These are phyloP conservation scores for Backusella liffmaniae DNA, from an alignment of 192 early-diverging fungal genomes.

Conservation along the genomic window DNA sequence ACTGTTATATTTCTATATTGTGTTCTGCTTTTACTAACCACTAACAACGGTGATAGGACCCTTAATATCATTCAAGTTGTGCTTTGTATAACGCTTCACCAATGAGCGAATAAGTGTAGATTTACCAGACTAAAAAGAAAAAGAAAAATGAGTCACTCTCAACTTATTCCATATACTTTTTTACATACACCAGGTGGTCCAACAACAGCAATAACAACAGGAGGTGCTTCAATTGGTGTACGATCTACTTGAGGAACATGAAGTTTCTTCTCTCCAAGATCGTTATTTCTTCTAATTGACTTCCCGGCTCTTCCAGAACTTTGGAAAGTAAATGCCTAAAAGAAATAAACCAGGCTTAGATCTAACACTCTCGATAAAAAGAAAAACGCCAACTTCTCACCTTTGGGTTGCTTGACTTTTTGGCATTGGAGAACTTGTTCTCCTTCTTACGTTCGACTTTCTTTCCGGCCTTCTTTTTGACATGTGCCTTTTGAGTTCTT, in stretches of 20 bases:
- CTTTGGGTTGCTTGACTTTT: constrained; percentile 88
- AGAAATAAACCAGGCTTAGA: background rate
- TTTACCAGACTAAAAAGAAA: constrained; percentile 75
- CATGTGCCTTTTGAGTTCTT: constrained; percentile 79
- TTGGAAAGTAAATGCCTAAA: constrained; percentile 71
- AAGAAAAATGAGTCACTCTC: background rate
- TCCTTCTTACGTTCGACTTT: constrained; percentile 78
- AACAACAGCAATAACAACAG: constrained; percentile 92
- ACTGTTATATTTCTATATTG: background rate
- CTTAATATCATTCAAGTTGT: constrained; percentile 86
- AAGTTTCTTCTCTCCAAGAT: constrained; percentile 85
- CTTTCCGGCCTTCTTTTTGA: constrained; percentile 79
- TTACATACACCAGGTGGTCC: constrained; percentile 82
- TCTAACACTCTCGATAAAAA: background rate
- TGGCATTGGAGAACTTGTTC: constrained; percentile 72
- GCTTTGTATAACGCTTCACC: constrained; percentile 93
- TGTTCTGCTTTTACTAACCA: constrained; percentile 42
- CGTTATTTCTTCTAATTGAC: constrained; percentile 77
- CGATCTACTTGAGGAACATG: constrained; percentile 97
- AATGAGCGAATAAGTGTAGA: constrained; percentile 96
- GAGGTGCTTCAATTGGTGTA: constrained; percentile 87
- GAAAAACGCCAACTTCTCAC: constrained; percentile 30
- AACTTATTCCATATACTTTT: background rate
- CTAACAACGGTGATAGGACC: constrained; percentile 98
- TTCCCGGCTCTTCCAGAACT: constrained; percentile 75